Conservation (phyloP, 345 rosid genomes). For the Schrenkiella parvula region DNA sequence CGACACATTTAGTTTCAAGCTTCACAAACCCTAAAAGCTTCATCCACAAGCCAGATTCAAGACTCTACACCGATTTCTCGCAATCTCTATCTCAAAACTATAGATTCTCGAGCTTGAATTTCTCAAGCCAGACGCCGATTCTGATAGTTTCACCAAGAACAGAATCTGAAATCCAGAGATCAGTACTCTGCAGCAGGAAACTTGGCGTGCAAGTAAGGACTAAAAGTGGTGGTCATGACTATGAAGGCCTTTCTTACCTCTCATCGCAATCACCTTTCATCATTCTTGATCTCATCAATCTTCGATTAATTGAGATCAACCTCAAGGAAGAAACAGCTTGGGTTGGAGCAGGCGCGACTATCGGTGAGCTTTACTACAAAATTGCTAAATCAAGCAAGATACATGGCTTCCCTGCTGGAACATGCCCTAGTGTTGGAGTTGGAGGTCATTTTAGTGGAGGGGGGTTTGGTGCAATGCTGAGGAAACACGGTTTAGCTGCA, state of each 20-base stretch:
- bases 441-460: slow-evolving; percentile 65
- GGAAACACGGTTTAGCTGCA: slow-evolving; percentile 49
- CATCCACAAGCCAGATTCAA: slow-evolving; percentile 24
- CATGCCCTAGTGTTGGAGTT: slow-evolving; percentile 56
- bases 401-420: slow-evolving; percentile 63
- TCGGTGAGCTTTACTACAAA: slow-evolving; percentile 54
- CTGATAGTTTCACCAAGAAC: slow-evolving; percentile 39
- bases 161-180: slow-evolving; percentile 48
- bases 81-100: slow-evolving; percentile 17
- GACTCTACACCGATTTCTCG: slow-evolving; percentile 1
- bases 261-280: slow-evolving; percentile 43
- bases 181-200: slow-evolving; percentile 38
- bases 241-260: slow-evolving; percentile 56
- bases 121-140: slow-evolving; percentile 40
- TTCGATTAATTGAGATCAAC: slow-evolving; percentile 38
- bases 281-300: slow-evolving; percentile 44
- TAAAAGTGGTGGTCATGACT: slow-evolving; percentile 73
- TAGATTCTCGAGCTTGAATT: slow-evolving; percentile 22
- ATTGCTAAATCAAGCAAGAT: slow-evolving; percentile 41
- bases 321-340: slow-evolving; percentile 39
- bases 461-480: slow-evolving; percentile 57
- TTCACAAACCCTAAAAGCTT: slow-evolving; percentile 10
- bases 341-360: slow-evolving; percentile 53
- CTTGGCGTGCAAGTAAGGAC: slow-evolving; percentile 43
- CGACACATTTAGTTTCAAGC: neutral